Percentiles rank a stretch among this genome's conserved stretches.
Evolutionary conservation across 768 basidiomycete genomes (phyloP).

Genomic region (Tulasnella calospora): DNA sequence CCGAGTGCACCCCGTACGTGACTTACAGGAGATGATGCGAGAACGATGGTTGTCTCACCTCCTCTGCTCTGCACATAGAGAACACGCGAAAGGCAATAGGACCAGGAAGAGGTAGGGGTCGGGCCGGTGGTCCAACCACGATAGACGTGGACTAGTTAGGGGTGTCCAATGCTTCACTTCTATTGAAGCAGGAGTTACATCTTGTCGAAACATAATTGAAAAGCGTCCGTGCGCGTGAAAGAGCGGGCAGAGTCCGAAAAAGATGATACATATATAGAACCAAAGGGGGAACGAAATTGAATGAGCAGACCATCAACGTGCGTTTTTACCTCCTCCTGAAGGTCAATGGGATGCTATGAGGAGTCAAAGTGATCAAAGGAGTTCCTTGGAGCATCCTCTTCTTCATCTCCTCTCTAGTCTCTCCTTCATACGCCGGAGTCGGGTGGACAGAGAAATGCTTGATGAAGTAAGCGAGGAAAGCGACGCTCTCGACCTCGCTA

Average conservation of each 20-base stretch:
- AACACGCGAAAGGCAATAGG: background rate
- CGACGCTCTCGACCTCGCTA: constrained; percentile 19
- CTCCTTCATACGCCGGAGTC: constrained; percentile 11
- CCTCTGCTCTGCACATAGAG: background rate
- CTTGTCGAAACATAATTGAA: background rate
- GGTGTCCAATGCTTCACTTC: background rate
- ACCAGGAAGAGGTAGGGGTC: constrained; percentile 2
- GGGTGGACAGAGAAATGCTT: constrained; percentile 19
- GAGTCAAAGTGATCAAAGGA: constrained; percentile 22
- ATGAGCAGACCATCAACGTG: background rate
- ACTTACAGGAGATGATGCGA: background rate
- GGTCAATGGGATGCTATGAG: constrained; percentile 16
- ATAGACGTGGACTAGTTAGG: background rate
- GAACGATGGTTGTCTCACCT: background rate
- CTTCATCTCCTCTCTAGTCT: constrained; percentile 24
- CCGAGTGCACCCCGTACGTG: background rate
- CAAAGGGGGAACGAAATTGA: background rate
- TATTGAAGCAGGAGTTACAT: background rate
- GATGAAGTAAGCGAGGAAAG: constrained; percentile 17
- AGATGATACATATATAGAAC: background rate
- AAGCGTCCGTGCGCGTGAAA: background rate
- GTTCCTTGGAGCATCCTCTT: constrained; percentile 19
- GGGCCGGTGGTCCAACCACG: background rate
- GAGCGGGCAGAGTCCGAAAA: background rate
- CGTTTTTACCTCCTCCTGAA: constrained; percentile 15